These are phyloP conservation scores for Aspergillus vadensis DNA, from an alignment of 2,329 filamentous ascomycete genomes.

Conservation along the genomic window DNA sequence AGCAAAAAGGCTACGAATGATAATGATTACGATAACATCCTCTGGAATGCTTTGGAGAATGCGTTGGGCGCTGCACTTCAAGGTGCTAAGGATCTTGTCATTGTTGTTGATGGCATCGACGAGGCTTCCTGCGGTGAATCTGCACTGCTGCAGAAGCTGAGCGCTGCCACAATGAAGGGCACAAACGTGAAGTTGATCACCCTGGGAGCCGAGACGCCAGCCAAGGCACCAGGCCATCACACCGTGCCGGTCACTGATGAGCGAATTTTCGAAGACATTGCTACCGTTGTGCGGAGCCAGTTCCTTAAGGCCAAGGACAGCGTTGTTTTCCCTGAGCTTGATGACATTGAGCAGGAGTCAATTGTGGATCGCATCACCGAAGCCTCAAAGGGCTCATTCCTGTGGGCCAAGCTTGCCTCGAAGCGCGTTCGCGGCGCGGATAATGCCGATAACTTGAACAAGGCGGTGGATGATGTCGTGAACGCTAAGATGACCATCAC, in stretches of 20 bases:
- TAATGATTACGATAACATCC: conserved; percentile 37
- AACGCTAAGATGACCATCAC: conserved; percentile 29
- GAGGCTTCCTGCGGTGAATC: conserved; percentile 36
- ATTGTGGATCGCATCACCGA: conserved; percentile 35
- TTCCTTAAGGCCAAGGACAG: conserved; percentile 20
- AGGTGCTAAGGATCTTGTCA: conserved; percentile 38
- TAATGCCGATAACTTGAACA: conserved; percentile 26
- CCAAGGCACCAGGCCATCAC: conserved; percentile 13
- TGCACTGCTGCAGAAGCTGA: conserved; percentile 32
- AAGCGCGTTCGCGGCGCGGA: conserved; percentile 34
- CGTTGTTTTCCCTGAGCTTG: conserved; percentile 28
- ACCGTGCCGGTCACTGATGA: conserved; percentile 34
- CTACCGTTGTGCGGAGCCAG: conserved; percentile 33
- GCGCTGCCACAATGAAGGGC: conserved; percentile 23
- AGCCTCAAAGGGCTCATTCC: conserved; percentile 41
- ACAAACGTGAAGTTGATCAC: conserved; percentile 34
- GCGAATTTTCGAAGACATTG: conserved; percentile 41
- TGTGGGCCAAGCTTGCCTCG: conserved; percentile 42
- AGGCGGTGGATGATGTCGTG: conserved; percentile 32
- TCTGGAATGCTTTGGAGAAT: conserved; percentile 39
- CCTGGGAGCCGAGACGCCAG: conserved; percentile 29
- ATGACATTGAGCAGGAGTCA: conserved; percentile 37
- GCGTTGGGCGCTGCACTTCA: conserved; percentile 31
- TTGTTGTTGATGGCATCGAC: conserved; percentile 44
- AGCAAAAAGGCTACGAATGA: conserved; percentile 25